These are phyloP conservation scores for Apiotrichum montevideense DNA, from an alignment of 1,284 basidiomycete genomes.

Conservation along the genomic window DNA sequence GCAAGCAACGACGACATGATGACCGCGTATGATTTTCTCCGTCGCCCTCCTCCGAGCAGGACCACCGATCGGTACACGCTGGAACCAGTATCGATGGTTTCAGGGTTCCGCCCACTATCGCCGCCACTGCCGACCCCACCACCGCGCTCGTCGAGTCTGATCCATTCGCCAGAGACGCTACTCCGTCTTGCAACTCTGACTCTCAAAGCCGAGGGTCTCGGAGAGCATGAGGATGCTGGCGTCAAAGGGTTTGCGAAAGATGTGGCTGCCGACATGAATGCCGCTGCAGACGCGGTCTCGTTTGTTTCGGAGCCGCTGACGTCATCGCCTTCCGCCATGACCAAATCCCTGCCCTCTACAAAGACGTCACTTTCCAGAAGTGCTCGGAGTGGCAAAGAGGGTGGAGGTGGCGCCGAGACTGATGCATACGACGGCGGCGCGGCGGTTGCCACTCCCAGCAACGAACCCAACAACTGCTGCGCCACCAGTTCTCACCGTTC, in stretches of 20 bases:
- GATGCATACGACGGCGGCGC: neutral
- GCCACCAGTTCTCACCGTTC: neutral
- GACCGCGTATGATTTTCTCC: neutral
- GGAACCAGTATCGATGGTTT: constrained; percentile 5
- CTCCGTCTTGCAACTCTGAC: constrained; percentile 1
- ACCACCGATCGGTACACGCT: constrained; percentile 9
- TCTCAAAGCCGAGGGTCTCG: constrained; percentile 1
- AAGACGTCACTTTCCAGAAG: constrained; percentile 45
- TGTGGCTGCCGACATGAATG: constrained; percentile 1
- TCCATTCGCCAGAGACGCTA: neutral
- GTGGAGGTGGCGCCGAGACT: neutral
- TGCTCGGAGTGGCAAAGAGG: constrained; percentile 41
- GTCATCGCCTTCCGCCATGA: constrained; percentile 35
- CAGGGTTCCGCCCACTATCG: neutral
- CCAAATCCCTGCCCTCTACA: constrained; percentile 41
- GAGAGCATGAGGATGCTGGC: neutral
- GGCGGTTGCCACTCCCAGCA: neutral
- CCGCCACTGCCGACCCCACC: neutral
- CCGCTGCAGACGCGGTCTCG: constrained; percentile 20
- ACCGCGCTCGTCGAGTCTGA: constrained; percentile 5
- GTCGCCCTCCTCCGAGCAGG: neutral
- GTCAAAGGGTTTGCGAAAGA: constrained; percentile 1
- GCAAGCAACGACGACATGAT: neutral
- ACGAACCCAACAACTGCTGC: neutral
- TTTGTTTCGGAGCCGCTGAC: constrained; percentile 13